Percentiles rank a stretch among this genome's conserved stretches.
Evolutionary conservation across 352 stramenopile species (phyloP).

Genomic region (Globisporangium lucens): DNA sequence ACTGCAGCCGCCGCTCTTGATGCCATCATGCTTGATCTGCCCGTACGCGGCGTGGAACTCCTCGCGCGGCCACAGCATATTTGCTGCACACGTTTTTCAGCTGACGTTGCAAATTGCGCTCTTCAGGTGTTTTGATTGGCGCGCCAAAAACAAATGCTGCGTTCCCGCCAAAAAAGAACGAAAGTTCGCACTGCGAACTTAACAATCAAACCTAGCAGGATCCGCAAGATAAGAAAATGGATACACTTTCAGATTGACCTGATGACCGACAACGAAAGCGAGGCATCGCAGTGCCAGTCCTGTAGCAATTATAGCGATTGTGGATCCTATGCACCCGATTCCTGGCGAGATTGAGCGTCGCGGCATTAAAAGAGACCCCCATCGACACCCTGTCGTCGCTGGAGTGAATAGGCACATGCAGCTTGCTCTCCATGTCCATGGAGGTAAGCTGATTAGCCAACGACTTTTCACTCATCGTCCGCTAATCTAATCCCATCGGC

Average conservation of each 20-base stretch:
- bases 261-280: too few relatives aligned
- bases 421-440: background rate
- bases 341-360: background rate
- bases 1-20: conserved; percentile 67
- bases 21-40: conserved; percentile 77
- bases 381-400: background rate
- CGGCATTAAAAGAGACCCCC: background rate
- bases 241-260: too few relatives aligned
- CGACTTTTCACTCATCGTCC: background rate
- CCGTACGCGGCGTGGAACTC: conserved; percentile 84
- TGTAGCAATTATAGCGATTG: too few relatives aligned
- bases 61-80: conserved; percentile 78
- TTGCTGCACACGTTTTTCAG: background rate
- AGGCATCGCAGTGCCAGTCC: too few relatives aligned
- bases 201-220: background rate
- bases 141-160: background rate
- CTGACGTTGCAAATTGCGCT: background rate
- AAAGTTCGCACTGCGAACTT: background rate
- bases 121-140: background rate
- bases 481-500: conserved; percentile 31
- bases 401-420: background rate
- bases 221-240: too few relatives aligned
- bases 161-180: background rate
- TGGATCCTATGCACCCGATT: too few relatives aligned
- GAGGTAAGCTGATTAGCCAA: too few relatives aligned